Conservation (phyloP, 352 stramenopile genomes). For the Pythium apleroticum region DNA sequence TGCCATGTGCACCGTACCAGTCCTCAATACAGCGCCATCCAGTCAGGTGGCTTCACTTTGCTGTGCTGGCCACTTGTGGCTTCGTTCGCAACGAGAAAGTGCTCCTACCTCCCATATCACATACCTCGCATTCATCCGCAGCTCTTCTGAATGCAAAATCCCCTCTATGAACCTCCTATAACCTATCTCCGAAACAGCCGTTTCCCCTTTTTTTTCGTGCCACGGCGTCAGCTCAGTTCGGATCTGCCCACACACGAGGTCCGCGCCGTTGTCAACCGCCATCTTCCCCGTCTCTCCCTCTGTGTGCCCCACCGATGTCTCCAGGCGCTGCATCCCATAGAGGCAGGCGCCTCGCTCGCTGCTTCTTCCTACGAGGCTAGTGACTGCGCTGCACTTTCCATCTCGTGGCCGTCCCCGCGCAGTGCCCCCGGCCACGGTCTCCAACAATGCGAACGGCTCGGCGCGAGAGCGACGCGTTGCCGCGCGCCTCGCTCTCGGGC, state of each 20-base stretch:
- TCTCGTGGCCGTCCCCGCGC: background rate
- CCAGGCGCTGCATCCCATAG: background rate
- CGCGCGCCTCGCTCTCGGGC: conserved; percentile 39
- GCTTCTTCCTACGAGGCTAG: background rate
- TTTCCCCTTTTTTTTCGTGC: conserved; percentile 21
- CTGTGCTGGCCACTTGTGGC: conserved; percentile 5
- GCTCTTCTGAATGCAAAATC: background rate
- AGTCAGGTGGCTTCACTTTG: conserved; percentile 6
- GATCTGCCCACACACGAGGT: background rate
- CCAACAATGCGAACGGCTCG: conserved; percentile 9
- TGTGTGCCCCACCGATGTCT: too few species aligned
- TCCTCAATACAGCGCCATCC: conserved; percentile 3
- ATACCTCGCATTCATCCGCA: background rate
- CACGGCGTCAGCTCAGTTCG: background rate
- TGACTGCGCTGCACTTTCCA: background rate
- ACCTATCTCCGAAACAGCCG: conserved; percentile 16
- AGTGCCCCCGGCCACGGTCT: background rate
- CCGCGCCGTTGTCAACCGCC: conserved; percentile 19
- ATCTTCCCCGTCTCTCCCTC: background rate
- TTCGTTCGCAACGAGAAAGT: conserved; percentile 5
- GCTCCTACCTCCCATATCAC: background rate
- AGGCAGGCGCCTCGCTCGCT: too few species aligned
- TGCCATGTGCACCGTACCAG: background rate
- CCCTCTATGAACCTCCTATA: conserved; percentile 13
- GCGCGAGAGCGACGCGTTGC: conserved; percentile 32